Evolutionary conservation across 192 early-diverging fungal species (phyloP).

Genomic region (Coemansia sp.): DNA sequence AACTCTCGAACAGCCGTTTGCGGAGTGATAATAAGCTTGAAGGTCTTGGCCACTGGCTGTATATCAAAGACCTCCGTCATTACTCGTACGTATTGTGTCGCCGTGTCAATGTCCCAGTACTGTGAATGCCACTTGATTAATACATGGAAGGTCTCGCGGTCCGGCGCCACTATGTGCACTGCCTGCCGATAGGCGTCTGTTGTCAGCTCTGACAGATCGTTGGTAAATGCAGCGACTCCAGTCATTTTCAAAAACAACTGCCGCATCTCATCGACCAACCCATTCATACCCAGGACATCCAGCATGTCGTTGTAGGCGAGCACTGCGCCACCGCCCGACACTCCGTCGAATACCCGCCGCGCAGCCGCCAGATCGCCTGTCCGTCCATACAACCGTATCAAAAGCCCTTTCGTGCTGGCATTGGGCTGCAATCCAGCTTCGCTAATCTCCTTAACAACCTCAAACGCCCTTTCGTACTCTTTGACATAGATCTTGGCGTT

Average conservation of each 20-base stretch:
- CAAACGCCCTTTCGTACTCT: slow-evolving; percentile 28
- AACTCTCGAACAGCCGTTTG: slow-evolving; percentile 23
- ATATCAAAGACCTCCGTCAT: slow-evolving; percentile 24
- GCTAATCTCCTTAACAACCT: slow-evolving; percentile 20
- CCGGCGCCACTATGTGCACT: slow-evolving; percentile 7
- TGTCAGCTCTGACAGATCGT: neutral
- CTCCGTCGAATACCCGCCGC: slow-evolving; percentile 21
- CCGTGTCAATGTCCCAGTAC: slow-evolving; percentile 48
- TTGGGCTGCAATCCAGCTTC: slow-evolving; percentile 26
- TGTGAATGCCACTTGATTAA: slow-evolving; percentile 43
- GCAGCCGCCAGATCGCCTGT: slow-evolving; percentile 39
- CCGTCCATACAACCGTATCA: slow-evolving; percentile 33
- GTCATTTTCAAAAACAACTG: slow-evolving; percentile 20
- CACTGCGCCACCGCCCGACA: slow-evolving; percentile 13
- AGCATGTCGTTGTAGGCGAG: slow-evolving; percentile 39
- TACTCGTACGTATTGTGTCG: slow-evolving; percentile 15
- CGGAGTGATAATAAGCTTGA: slow-evolving; percentile 28
- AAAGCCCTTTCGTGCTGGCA: slow-evolving; percentile 14
- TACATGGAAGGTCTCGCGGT: slow-evolving; percentile 30
- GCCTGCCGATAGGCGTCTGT: neutral
- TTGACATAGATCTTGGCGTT: slow-evolving; percentile 13
- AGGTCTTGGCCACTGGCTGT: slow-evolving; percentile 16
- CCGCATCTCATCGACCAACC: slow-evolving; percentile 48
- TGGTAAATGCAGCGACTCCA: neutral
- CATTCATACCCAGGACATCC: slow-evolving; percentile 46